Percentiles rank a stretch among this genome's conserved stretches.
Conservation (phyloP, 768 basidiomycete species). For the Lactifluus piperatus region DNA sequence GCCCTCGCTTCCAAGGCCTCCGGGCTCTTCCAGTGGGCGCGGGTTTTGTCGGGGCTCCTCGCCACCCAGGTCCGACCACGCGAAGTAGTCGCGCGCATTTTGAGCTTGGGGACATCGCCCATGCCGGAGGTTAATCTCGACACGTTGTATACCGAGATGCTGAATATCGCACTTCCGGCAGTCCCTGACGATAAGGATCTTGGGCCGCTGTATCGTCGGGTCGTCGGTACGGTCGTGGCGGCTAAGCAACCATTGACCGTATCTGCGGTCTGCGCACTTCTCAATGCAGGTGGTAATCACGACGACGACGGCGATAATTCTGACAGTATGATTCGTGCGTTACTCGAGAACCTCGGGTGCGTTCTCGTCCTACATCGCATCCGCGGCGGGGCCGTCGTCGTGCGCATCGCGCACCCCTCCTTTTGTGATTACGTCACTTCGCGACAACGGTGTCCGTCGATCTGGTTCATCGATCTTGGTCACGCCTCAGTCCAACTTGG, state of each 20-base stretch:
- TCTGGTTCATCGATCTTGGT: conserved; percentile 2
- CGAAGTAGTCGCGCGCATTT: conserved; percentile 7
- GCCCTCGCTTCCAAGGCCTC: conserved; percentile 7
- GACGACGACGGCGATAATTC: neutral
- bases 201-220: neutral
- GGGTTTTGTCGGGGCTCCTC: conserved; percentile 10
- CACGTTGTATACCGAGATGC: conserved; percentile 2
- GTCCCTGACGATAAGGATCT: neutral
- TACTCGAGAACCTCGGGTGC: conserved; percentile 13
- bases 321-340: neutral
- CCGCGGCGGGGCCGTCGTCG: neutral
- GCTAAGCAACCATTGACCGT: conserved; percentile 9
- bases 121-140: conserved; percentile 7
- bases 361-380: conserved; percentile 1
- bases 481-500: neutral
- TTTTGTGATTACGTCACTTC: conserved; percentile 15
- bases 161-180: conserved; percentile 4
- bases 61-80: neutral
- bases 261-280: conserved; percentile 2
- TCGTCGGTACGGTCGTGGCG: conserved; percentile 8
- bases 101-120: neutral
- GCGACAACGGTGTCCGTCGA: conserved; percentile 1
- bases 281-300: neutral
- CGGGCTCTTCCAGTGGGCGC: conserved; percentile 21
- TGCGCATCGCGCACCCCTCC: conserved; percentile 9